Evolutionary conservation across 2,329 filamentous ascomycete genomes (phyloP), one percentile per base, ranked within the genome.

Genomic region (Talaromyces sp.): DNA sequence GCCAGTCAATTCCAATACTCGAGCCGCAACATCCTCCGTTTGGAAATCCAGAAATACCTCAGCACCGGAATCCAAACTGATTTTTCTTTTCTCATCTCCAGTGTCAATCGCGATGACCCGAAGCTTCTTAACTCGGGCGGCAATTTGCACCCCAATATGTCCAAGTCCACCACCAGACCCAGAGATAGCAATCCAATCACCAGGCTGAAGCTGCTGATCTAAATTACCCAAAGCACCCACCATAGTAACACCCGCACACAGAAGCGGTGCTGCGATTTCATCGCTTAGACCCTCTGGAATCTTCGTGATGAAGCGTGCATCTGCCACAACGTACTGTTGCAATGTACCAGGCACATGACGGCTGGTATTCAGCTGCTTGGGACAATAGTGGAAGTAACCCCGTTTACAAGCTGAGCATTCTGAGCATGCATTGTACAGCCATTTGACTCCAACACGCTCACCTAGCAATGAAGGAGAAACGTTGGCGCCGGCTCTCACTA

Each of bases 101-200:
- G 33, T 55, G 39, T 63, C 61, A 16, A 63, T 48, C 6, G 59
- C 84, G 56, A 86, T 82, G 32, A 86, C 81, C 27, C 84, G 76
- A 59, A 82, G 73, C 13, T 78, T 81, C 72, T 86, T 83, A 10
- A 78, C 82, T 10, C 72, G 65, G 3, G 75, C 64, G 2, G 80
- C 81, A 54, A 85, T 80, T 42, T 79, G 77, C 16, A 79, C 70
- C 0, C 77, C 81, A 9, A 85, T 62, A 65, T 84, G 82, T 1
- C 82, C 82, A 3, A 83, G 65, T 2, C 80, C 81, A 9, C 81
- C 80, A 3, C 79, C 80, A 0, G 74, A 73, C 3, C 79, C 80
- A 0, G 82, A 72, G 33, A 81, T 74, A 1, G 73, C 77, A 13
- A 81, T 43, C 67, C 70, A 75, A 8, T 67, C 65, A 3, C 65